A percentile compares a stretch with the other conserved stretches of the same genome.
Evolutionary conservation across 805 yeast species (phyloP).

Genomic region (Millerozyma miso): DNA sequence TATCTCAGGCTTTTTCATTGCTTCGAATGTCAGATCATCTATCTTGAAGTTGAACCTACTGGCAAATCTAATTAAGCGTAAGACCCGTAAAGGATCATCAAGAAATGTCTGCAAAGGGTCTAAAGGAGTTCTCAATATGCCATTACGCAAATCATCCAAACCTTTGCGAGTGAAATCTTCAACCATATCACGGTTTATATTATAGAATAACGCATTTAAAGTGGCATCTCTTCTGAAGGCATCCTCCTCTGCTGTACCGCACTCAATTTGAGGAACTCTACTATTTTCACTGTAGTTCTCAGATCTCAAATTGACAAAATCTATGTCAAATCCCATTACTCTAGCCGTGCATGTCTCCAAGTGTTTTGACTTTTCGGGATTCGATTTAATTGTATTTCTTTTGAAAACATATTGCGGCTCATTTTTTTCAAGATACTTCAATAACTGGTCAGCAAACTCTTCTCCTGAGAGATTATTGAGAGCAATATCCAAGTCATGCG

Average conservation of each 20-base stretch:
- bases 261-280: constrained; percentile 77
- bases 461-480: constrained; percentile 82
- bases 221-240: constrained; percentile 95
- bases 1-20: constrained; percentile 62
- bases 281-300: constrained; percentile 82
- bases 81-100: constrained; percentile 91
- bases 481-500: constrained; percentile 91
- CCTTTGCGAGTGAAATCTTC: constrained; percentile 88
- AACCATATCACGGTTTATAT: constrained; percentile 59
- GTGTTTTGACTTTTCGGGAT: constrained; percentile 95
- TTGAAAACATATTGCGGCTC: constrained; percentile 22
- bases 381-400: constrained; percentile 77
- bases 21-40: constrained; percentile 51
- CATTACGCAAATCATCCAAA: constrained; percentile 60
- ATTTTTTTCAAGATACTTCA: constrained; percentile 39
- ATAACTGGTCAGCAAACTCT: constrained; percentile 68
- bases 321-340: constrained; percentile 79
- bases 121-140: constrained; percentile 82
- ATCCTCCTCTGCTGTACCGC: constrained; percentile 90
- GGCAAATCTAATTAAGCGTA: constrained; percentile 84
- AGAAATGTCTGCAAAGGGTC: constrained; percentile 79
- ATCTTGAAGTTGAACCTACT: constrained; percentile 67
- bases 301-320: constrained; percentile 85
- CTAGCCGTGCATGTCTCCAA: constrained; percentile 94
- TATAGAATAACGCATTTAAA: constrained; percentile 85